A percentile compares a stretch with the other conserved stretches of the same genome.
phyloP scores from a whole-genome alignment of 1,139 yeast genomes.

The Pneumocystis murina region DNA sequence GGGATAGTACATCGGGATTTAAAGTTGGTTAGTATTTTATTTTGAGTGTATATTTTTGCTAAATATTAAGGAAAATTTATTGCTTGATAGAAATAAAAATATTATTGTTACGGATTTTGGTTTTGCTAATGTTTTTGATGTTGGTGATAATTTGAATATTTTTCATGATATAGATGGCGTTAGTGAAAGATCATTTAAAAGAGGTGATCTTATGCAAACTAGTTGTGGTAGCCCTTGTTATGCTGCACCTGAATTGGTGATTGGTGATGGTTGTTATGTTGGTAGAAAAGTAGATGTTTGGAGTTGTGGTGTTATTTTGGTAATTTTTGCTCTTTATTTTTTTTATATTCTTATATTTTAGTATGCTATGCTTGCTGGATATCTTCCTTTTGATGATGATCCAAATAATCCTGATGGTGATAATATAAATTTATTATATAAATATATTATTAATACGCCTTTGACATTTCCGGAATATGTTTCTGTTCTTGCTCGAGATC shows the following conservation, averaged over 20 bases:
- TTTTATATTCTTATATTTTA: background rate
- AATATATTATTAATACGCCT: slow-evolving; percentile 80
- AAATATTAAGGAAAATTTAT: slow-evolving; percentile 33
- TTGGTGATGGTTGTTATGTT: slow-evolving; percentile 72
- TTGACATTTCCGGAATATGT: slow-evolving; percentile 91
- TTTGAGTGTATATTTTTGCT: background rate
- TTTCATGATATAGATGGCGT: background rate
- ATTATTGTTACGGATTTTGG: slow-evolving; percentile 74
- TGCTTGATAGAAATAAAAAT: slow-evolving; percentile 66
- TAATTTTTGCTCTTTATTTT: background rate
- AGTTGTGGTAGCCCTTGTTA: slow-evolving; percentile 97
- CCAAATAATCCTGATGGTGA: slow-evolving; percentile 93
- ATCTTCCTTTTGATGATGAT: slow-evolving; percentile 94
- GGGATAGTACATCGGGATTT: slow-evolving; percentile 73
- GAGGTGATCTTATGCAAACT: slow-evolving; percentile 69
- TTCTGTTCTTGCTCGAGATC: slow-evolving; percentile 80
- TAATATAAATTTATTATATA: slow-evolving; percentile 78
- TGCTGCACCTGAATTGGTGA: slow-evolving; percentile 94
- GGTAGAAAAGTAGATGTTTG: slow-evolving; percentile 94
- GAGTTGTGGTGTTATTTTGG: slow-evolving; percentile 85
- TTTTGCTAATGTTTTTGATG: slow-evolving; percentile 72
- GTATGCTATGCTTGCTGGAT: slow-evolving; percentile 95
- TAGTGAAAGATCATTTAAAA: background rate
- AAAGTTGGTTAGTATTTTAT: slow-evolving; percentile 34
- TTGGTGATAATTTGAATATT: slow-evolving; percentile 5